phyloP scores from a whole-genome alignment of 2,329 filamentous ascomycete species.

The Penicillium sp. region DNA sequence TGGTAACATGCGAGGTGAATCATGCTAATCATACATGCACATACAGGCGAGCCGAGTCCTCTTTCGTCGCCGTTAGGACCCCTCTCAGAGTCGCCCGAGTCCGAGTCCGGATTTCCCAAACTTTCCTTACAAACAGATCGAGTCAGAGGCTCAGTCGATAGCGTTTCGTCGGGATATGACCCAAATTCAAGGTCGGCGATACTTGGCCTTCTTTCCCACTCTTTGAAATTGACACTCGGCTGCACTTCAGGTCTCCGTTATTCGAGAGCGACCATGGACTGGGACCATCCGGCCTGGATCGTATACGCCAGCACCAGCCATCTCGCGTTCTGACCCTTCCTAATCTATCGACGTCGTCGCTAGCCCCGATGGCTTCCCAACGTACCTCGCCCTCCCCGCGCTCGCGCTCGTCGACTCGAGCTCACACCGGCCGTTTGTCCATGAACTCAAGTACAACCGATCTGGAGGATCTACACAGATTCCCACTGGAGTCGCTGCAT shows the following conservation, averaged over 20 bases:
- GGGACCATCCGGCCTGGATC: conserved; percentile 81
- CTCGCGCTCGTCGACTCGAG: conserved; percentile 59
- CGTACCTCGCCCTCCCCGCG: conserved; percentile 72
- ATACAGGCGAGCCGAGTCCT: conserved; percentile 42
- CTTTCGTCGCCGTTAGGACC: conserved; percentile 41
- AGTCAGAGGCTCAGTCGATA: conserved; percentile 76
- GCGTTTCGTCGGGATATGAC: conserved; percentile 68
- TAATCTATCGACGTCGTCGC: conserved; percentile 63
- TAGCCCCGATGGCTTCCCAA: conserved; percentile 59
- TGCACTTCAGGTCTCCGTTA: conserved; percentile 68
- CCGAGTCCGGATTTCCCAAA: conserved; percentile 46
- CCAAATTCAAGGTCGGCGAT: conserved; percentile 69
- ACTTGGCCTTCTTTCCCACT: not conserved
- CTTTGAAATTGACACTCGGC: conserved; percentile 13
- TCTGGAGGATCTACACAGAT: conserved; percentile 84
- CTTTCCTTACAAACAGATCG: conserved; percentile 56
- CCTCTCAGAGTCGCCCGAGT: conserved; percentile 39
- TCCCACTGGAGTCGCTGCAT: conserved; percentile 93
- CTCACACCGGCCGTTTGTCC: conserved; percentile 56
- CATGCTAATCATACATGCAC: conserved; percentile 20
- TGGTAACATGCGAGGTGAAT: conserved; percentile 9
- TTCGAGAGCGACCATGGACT: conserved; percentile 88
- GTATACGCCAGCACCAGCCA: conserved; percentile 85
- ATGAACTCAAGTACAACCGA: conserved; percentile 71
- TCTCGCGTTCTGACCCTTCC: conserved; percentile 67